Percentiles rank a stretch among this genome's conserved stretches.
phyloP scores from a whole-genome alignment of 768 basidiomycete species.

The Mycena metata region DNA sequence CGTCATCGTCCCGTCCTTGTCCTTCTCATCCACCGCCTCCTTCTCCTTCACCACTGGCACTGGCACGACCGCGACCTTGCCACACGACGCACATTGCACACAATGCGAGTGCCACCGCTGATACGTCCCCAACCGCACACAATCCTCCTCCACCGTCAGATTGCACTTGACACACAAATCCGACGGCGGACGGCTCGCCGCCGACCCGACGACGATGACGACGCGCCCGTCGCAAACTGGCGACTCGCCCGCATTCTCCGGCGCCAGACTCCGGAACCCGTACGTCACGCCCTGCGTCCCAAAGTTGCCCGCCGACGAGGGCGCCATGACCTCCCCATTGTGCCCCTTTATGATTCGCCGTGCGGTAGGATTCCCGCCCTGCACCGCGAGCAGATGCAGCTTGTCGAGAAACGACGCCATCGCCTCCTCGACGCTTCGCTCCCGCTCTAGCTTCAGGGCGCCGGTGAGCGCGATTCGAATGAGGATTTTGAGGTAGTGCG shows the following conservation, averaged over 20 bases:
- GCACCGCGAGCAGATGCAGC: constrained; percentile 90
- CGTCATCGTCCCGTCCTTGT: constrained; percentile 55
- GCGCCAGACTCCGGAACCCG: constrained; percentile 92
- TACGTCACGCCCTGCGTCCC: constrained; percentile 92
- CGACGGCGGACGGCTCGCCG: constrained; percentile 80
- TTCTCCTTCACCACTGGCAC: constrained; percentile 64
- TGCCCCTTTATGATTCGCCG: constrained; percentile 82
- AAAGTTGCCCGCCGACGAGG: constrained; percentile 64
- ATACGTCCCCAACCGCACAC: constrained; percentile 94
- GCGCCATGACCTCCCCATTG: constrained; percentile 71
- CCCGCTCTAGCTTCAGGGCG: constrained; percentile 94
- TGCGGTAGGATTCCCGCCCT: constrained; percentile 85
- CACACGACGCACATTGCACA: constrained; percentile 86
- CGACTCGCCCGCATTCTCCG: constrained; percentile 91
- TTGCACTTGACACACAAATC: constrained; percentile 94
- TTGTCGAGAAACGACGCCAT: constrained; percentile 94
- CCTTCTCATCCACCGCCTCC: constrained; percentile 42
- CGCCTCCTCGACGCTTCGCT: constrained; percentile 84
- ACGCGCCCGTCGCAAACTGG: constrained; percentile 73
- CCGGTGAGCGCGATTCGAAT: constrained; percentile 98
- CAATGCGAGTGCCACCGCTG: constrained; percentile 97
- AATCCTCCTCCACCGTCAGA: constrained; percentile 96
- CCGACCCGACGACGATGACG: constrained; percentile 58
- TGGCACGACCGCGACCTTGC: constrained; percentile 78
- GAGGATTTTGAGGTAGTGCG: constrained; percentile 99